Evolutionary conservation across 345 rosid genomes (phyloP).

Genomic region (Bruguiera gymnorhiza): DNA sequence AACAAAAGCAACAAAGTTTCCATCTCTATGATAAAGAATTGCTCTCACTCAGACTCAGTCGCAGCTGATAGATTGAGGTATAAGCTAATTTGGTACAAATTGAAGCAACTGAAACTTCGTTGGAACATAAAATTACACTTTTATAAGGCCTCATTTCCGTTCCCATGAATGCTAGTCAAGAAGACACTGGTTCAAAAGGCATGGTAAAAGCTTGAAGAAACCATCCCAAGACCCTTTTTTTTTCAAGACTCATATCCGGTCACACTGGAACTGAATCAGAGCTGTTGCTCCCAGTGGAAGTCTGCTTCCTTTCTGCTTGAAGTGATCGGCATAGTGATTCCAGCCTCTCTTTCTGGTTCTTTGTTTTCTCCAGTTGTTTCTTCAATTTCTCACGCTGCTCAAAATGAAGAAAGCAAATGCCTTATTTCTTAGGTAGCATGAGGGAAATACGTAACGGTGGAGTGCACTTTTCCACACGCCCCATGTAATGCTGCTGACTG

Average conservation of each 20-base stretch:
- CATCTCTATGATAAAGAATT: too few species aligned
- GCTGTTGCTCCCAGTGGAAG: constrained; percentile 24
- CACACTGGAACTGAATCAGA: constrained; percentile 23
- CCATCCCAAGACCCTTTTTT: not conserved
- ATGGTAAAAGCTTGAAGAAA: not conserved
- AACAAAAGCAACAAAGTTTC: too few species aligned
- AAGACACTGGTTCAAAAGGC: too few species aligned
- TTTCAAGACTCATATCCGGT: not conserved
- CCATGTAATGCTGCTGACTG: too few species aligned
- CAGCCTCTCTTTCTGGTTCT: constrained; percentile 88
- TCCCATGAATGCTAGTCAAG: not conserved
- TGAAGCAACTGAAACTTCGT: too few species aligned
- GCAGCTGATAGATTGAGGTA: too few species aligned
- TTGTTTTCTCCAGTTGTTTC: constrained; percentile 76
- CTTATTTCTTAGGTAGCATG: not conserved
- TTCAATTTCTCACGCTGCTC: constrained; percentile 71
- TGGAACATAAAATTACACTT: not conserved
- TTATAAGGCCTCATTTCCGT: not conserved
- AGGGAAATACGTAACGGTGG: too few species aligned
- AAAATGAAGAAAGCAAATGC: constrained; percentile 6
- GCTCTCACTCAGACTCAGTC: too few species aligned
- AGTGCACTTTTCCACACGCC: not conserved
- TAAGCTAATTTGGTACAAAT: too few species aligned
- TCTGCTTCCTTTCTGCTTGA: constrained; percentile 84
- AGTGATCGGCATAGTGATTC: constrained; percentile 91